phyloP scores from a whole-genome alignment of 139 green algal genomes.

The Ulvella scutata region DNA sequence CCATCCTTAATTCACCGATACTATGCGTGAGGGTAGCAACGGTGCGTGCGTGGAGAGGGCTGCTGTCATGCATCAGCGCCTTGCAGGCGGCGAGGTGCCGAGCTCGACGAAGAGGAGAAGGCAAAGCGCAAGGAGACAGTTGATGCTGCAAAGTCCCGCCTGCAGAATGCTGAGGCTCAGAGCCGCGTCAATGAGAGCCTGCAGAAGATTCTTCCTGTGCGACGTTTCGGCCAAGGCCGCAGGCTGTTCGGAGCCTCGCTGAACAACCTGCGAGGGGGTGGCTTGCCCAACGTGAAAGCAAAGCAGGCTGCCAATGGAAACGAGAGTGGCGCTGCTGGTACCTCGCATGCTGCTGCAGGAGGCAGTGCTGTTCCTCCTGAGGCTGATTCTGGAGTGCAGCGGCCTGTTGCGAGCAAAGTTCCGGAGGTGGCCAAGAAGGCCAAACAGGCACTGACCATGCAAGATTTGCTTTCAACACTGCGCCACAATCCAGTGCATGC shows the following conservation, averaged over 20 bases:
- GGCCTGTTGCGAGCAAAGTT: background rate
- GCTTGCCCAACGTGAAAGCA: background rate
- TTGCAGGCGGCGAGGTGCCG: background rate
- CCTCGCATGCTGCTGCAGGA: background rate
- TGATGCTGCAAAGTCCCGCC: background rate
- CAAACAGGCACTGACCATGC: background rate
- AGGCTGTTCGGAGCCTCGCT: background rate
- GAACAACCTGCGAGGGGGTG: background rate
- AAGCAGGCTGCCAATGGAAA: background rate
- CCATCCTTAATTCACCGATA: no score
- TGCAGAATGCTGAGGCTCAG: background rate
- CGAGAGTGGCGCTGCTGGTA: background rate
- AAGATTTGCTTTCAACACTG: background rate
- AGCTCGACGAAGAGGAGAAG: background rate
- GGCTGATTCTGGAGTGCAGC: background rate
- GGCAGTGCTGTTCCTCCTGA: background rate
- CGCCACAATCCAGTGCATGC: background rate
- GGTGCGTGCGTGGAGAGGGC: no score
- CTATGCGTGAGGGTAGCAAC: no score
- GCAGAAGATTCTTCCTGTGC: background rate
- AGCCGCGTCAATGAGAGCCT: background rate
- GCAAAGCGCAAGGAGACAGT: background rate
- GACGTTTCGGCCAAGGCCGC: background rate
- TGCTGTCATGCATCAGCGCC: background rate
- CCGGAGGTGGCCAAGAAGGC: background rate